Conservation (phyloP, 2,329 filamentous ascomycete genomes). For the Cadophora malorum region DNA sequence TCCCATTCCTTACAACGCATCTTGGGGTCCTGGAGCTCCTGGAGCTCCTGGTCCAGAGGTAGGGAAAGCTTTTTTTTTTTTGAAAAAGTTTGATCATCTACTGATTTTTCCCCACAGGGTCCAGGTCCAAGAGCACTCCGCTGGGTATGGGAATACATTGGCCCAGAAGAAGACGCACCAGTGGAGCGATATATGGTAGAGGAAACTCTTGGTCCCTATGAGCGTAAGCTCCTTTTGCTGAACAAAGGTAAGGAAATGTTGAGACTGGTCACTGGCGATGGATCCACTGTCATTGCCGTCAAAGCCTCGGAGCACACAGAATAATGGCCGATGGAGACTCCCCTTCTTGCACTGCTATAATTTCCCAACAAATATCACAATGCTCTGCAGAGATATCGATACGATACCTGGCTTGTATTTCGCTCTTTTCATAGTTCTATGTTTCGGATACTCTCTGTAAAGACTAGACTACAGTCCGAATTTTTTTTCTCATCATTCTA, state of each 20-base stretch:
- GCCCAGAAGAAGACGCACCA: constrained; percentile 51
- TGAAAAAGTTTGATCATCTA: constrained; percentile 7
- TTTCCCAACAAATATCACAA: not conserved
- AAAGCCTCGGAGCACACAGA: not conserved
- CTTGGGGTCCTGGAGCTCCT: constrained; percentile 39
- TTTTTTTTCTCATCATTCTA: not conserved
- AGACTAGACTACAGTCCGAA: not conserved
- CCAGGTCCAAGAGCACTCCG: constrained; percentile 47
- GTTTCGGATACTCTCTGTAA: not conserved
- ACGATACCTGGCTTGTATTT: constrained; percentile 1
- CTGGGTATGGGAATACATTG: constrained; percentile 63
- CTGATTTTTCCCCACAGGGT: constrained; percentile 1
- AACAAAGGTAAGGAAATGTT: constrained; percentile 40
- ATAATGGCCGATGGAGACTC: not conserved
- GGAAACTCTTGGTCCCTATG: constrained; percentile 60
- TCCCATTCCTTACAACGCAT: constrained; percentile 47
- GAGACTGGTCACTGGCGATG: constrained; percentile 13
- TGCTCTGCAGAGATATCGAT: not conserved
- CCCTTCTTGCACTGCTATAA: not conserved
- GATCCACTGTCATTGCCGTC: not conserved
- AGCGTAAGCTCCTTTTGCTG: constrained; percentile 55
- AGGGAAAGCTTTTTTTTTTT: not conserved
- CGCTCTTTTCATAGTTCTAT: not conserved
- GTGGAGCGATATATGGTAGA: constrained; percentile 55
- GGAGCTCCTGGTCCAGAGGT: constrained; percentile 41